Evolutionary conservation across 495 filamentous ascomycete species (phyloP).

Genomic region (Chlorociboria aeruginascens): DNA sequence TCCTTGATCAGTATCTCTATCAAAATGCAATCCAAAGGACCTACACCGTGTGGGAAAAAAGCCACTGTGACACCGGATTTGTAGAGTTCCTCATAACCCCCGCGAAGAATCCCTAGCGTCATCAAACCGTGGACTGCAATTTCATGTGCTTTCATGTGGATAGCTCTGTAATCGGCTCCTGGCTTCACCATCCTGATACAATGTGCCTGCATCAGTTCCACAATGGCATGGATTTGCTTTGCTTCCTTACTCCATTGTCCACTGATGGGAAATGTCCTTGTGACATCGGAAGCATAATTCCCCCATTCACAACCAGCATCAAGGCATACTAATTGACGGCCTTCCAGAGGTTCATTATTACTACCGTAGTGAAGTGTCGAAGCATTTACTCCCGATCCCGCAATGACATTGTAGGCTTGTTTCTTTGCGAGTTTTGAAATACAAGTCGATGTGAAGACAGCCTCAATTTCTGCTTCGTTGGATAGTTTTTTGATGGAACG

Average conservation of each 20-base stretch:
- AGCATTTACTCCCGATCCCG: slow-evolving; percentile 64
- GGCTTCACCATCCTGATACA: slow-evolving; percentile 56
- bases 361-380: slow-evolving; percentile 74
- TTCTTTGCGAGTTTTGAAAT: slow-evolving; percentile 55
- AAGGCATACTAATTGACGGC: slow-evolving; percentile 60
- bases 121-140: slow-evolving; percentile 63
- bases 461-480: slow-evolving; percentile 78
- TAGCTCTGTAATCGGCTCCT: slow-evolving; percentile 51
- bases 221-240: slow-evolving; percentile 58
- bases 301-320: slow-evolving; percentile 80
- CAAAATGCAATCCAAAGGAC: slow-evolving; percentile 1
- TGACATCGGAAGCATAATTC: slow-evolving; percentile 86
- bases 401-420: slow-evolving; percentile 83
- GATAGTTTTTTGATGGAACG: slow-evolving; percentile 41
- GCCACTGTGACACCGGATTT: slow-evolving; percentile 54
- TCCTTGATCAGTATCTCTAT: slow-evolving; percentile 32
- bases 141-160: slow-evolving; percentile 59
- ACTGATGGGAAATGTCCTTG: slow-evolving; percentile 68
- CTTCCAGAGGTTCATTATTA: slow-evolving; percentile 59
- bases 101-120: slow-evolving; percentile 52
- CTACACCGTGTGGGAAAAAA: slow-evolving; percentile 84
- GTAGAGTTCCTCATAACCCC: slow-evolving; percentile 50
- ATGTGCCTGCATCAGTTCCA: slow-evolving; percentile 71
- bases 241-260: slow-evolving; percentile 50
- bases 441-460: slow-evolving; percentile 59